Conservation (phyloP, 148 eudicot genomes). For the Vaccinium corymbosum region DNA sequence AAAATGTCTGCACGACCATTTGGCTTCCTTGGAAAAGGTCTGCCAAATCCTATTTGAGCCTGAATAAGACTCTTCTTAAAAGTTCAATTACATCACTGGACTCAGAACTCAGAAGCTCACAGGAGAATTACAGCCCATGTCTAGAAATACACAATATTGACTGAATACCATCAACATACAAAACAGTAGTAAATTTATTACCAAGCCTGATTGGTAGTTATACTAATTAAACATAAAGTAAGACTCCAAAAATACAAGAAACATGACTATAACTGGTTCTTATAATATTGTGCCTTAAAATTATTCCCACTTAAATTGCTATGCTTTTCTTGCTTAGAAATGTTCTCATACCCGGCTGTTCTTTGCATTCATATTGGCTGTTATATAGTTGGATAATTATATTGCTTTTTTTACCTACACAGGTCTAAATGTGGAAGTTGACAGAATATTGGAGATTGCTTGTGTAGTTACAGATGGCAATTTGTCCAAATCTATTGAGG, state of each 20-base stretch:
- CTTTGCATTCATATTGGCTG: not conserved
- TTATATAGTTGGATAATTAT: not conserved
- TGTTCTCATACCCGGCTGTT: not conserved
- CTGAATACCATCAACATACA: not conserved
- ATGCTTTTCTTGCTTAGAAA: not conserved
- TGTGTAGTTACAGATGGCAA: slow-evolving; percentile 85
- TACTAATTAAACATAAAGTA: not conserved
- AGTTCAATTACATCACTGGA: not conserved
- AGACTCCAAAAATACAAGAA: not conserved
- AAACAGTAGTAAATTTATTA: not conserved
- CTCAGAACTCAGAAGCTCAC: not conserved
- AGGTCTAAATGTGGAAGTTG: slow-evolving; percentile 83
- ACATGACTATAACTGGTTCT: not conserved
- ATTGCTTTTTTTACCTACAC: slow-evolving; percentile 18
- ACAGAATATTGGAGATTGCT: slow-evolving; percentile 89
- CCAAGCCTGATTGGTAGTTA: not conserved
- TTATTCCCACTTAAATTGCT: not conserved
- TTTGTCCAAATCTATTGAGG: slow-evolving; percentile 78
- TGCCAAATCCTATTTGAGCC: not conserved
- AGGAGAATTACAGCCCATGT: not conserved
- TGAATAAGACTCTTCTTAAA: not conserved
- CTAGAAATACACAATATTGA: not conserved
- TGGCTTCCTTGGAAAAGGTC: not conserved
- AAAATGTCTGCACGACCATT: not conserved
- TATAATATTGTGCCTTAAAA: not conserved